phyloP scores from a whole-genome alignment of 352 stramenopile species.

The Phytophthora chlamydospora region DNA sequence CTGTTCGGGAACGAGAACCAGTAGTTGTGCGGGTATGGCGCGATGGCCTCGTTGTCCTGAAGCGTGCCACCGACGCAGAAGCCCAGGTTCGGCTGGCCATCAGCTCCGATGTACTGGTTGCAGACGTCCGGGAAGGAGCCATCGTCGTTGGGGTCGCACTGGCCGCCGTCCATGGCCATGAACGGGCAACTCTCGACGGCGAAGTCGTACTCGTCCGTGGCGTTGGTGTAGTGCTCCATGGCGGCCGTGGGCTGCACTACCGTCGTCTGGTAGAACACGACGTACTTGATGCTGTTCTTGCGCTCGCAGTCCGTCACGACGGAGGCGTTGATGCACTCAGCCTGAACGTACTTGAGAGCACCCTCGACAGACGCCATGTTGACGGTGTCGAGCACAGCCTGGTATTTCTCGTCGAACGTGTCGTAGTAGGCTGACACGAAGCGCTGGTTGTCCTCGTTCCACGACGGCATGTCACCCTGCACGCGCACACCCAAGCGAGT shows the following conservation, averaged over 20 bases:
- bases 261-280: constrained; percentile 69
- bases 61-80: constrained; percentile 56
- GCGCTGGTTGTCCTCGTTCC: constrained; percentile 37
- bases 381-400: constrained; percentile 53
- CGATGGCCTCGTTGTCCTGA: constrained; percentile 52
- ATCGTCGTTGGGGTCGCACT: constrained; percentile 50
- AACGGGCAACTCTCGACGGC: constrained; percentile 61
- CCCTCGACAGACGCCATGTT: constrained; percentile 64
- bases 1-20: constrained; percentile 88
- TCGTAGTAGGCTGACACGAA: constrained; percentile 49
- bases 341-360: constrained; percentile 69
- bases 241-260: constrained; percentile 48
- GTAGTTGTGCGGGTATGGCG: constrained; percentile 80
- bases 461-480: constrained; percentile 50
- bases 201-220: constrained; percentile 35
- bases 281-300: constrained; percentile 64
- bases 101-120: constrained; percentile 60
- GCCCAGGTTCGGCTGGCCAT: constrained; percentile 51
- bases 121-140: constrained; percentile 48
- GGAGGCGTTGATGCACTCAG: constrained; percentile 63
- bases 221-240: constrained; percentile 56
- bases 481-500: constrained; percentile 54
- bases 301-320: constrained; percentile 47
- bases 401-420: constrained; percentile 52
- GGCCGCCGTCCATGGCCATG: constrained; percentile 61